A percentile compares a stretch with the other conserved stretches of the same genome.
Evolutionary conservation across 441 rosid species (phyloP).

Genomic region (Euphorbia celastroides): DNA sequence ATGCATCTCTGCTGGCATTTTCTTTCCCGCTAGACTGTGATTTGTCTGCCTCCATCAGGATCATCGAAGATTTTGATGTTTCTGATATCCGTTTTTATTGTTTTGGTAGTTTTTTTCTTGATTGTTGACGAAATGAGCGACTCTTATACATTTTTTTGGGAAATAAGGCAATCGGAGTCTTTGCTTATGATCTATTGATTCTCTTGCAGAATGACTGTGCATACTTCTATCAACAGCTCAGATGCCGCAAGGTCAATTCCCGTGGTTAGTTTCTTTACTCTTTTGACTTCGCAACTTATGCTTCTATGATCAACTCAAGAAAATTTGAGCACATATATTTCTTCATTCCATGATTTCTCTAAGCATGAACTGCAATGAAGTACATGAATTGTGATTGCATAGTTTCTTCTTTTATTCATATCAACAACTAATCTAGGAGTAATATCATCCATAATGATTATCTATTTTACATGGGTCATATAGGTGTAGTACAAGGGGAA

Average conservation of each 20-base stretch:
- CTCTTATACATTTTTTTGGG: too few relatives aligned
- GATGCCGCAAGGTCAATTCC: slow-evolving; percentile 43
- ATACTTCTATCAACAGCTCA: slow-evolving; percentile 37
- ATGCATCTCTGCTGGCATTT: background rate
- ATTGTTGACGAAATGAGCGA: too few relatives aligned
- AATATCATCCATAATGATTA: background rate
- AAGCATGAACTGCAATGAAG: background rate
- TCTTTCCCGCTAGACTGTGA: background rate
- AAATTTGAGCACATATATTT: background rate
- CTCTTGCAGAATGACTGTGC: slow-evolving; percentile 37
- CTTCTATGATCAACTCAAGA: too few relatives aligned
- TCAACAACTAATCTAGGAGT: background rate
- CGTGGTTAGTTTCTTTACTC: slow-evolving; percentile 44
- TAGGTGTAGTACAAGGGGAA: background rate
- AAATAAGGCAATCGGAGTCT: too few relatives aligned
- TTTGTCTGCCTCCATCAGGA: too few relatives aligned
- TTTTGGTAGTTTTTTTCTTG: too few relatives aligned
- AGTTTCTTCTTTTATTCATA: background rate
- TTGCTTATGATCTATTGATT: slow-evolving; percentile 8
- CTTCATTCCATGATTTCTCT: background rate
- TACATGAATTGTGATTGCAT: background rate
- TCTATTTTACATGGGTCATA: background rate
- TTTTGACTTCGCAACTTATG: slow-evolving; percentile 9
- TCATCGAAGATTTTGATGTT: background rate
- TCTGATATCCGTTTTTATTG: background rate